A percentile compares a stretch with the other conserved stretches of the same genome.
Conservation (phyloP, 2,329 filamentous ascomycete genomes). For the Colletotrichum tropicicola region DNA sequence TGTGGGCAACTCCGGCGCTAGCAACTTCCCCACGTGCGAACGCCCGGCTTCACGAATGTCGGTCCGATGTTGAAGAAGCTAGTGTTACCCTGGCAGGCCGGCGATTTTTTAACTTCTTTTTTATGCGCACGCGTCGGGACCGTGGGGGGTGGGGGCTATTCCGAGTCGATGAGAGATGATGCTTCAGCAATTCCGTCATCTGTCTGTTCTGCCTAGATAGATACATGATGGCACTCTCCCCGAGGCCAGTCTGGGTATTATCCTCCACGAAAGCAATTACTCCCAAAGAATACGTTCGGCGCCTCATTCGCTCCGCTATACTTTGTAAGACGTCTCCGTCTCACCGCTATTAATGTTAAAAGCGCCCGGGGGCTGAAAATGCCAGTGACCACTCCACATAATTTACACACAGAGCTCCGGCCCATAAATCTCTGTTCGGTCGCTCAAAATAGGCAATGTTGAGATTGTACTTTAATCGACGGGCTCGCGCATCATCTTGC, state of each 20-base stretch:
- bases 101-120: not conserved
- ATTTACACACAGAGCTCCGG: not conserved
- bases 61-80: constrained; percentile 5
- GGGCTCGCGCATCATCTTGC: constrained; percentile 59
- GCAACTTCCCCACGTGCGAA: not conserved
- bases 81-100: too few relatives aligned
- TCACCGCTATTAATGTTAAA: not conserved
- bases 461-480: constrained; percentile 31
- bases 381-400: not conserved
- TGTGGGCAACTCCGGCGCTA: constrained; percentile 1
- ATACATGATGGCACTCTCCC: not conserved
- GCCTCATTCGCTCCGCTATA: not conserved
- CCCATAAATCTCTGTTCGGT: not conserved
- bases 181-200: not conserved
- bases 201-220: not conserved
- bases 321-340: not conserved
- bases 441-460: not conserved
- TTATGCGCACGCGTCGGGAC: not conserved
- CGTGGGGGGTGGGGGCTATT: not conserved
- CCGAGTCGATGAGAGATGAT: not conserved
- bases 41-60: not conserved
- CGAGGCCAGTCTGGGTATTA: constrained; percentile 26
- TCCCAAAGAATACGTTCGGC: not conserved
- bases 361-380: not conserved
- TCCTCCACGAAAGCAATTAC: constrained; percentile 9